phyloP scores from a whole-genome alignment of 345 rosid genomes.

The Abelmoschus esculentus region DNA sequence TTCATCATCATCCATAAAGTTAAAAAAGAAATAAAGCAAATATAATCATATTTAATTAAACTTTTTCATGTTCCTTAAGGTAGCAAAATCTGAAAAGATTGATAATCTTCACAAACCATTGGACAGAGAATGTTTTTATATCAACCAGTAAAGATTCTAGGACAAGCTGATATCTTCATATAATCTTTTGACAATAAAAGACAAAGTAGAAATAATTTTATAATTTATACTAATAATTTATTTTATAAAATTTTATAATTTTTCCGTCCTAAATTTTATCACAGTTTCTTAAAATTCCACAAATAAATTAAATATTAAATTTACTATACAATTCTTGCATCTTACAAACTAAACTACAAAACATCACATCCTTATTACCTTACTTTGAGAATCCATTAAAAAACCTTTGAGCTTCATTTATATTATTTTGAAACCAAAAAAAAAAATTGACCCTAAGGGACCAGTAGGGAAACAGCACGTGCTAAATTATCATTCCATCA shows the following conservation, averaged over 20 bases:
- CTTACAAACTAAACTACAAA: background rate
- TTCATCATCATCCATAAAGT: background rate
- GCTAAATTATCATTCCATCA: conserved; percentile 16
- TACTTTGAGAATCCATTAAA: background rate
- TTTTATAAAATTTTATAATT: too few relatives aligned
- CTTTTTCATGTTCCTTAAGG: background rate
- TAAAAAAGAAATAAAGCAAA: background rate
- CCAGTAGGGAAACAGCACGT: conserved; percentile 19
- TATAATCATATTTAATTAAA: background rate
- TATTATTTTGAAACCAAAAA: background rate
- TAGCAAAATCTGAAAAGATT: background rate
- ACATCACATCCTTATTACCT: conserved; percentile 1
- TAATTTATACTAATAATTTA: too few relatives aligned
- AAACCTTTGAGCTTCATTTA: background rate
- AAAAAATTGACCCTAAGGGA: too few relatives aligned
- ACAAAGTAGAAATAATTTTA: background rate
- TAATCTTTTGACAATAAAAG: background rate
- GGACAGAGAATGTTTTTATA: background rate
- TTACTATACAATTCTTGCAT: too few relatives aligned
- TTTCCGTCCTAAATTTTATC: too few relatives aligned
- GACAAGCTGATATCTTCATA: background rate
- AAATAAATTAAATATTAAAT: too few relatives aligned
- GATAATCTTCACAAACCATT: background rate
- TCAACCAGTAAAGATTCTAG: background rate
- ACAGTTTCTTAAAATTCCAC: too few relatives aligned